Conservation (phyloP, 1,284 basidiomycete genomes). For the Entoloma clypeatum region DNA sequence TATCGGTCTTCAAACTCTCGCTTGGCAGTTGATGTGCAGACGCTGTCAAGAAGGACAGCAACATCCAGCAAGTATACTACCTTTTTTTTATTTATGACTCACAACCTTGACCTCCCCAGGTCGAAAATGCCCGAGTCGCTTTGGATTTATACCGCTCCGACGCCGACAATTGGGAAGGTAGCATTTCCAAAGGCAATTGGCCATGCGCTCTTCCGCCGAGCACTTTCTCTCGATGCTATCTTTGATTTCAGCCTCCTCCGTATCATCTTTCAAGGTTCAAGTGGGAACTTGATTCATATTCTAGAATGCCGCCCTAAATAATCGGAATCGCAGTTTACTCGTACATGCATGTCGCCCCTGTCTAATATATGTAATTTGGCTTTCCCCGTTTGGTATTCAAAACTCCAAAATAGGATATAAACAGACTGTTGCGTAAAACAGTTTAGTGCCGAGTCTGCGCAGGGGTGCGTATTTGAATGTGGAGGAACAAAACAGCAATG, state of each 20-base stretch:
- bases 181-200: constrained; percentile 61
- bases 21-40: constrained; percentile 76
- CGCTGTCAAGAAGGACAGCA: constrained; percentile 66
- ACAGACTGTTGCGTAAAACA: constrained; percentile 1
- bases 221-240: constrained; percentile 74
- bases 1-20: constrained; percentile 69
- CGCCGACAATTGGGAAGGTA: constrained; percentile 61
- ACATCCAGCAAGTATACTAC: constrained; percentile 57
- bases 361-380: constrained; percentile 10
- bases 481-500: neutral
- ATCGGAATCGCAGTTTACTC: constrained; percentile 5
- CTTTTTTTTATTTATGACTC: constrained; percentile 10
- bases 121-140: constrained; percentile 73
- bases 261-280: constrained; percentile 3
- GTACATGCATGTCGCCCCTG: constrained; percentile 9
- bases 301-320: too few relatives aligned
- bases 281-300: neutral
- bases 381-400: constrained; percentile 28
- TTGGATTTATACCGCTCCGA: constrained; percentile 75
- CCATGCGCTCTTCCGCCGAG: constrained; percentile 72
- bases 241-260: constrained; percentile 32
- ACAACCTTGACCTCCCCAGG: constrained; percentile 37
- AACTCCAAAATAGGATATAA: constrained; percentile 27
- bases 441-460: constrained; percentile 18
- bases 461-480: constrained; percentile 2